phyloP scores from a whole-genome alignment of 2,329 filamentous ascomycete species.

The Madurella mycetomatis region DNA sequence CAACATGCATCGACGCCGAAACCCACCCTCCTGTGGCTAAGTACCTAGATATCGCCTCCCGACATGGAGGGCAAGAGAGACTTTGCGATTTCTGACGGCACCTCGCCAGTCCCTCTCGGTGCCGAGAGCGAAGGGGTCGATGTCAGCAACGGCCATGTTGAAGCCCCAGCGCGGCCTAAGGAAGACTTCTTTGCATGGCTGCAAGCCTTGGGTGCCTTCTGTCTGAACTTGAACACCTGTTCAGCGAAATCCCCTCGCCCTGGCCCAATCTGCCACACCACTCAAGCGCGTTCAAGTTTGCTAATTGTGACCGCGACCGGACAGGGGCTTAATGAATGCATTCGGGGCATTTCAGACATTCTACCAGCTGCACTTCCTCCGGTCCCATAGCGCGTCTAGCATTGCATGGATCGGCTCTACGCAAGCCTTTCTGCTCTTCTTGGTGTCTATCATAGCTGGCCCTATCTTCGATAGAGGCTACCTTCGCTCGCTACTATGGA shows the following conservation, averaged over 20 bases:
- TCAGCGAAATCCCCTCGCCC: neutral
- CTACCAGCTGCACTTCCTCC: conserved; percentile 40
- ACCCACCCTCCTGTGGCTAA: neutral
- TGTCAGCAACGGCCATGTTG: neutral
- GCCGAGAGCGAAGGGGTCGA: neutral
- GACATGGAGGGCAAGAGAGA: neutral
- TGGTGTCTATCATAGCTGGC: conserved; percentile 46
- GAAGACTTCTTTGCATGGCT: conserved; percentile 53
- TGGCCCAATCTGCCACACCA: neutral
- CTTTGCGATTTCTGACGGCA: neutral
- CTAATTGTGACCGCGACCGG: neutral
- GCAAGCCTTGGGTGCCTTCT: conserved; percentile 48
- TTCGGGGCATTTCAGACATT: conserved; percentile 52
- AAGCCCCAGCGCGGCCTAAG: conserved; percentile 25
- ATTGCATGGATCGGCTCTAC: conserved; percentile 52
- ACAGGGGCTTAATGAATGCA: conserved; percentile 44
- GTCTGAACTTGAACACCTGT: conserved; percentile 56
- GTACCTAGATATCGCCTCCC: neutral
- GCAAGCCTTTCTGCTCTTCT: conserved; percentile 48
- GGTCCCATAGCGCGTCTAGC: conserved; percentile 34
- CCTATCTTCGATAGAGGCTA: conserved; percentile 48
- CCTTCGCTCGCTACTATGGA: conserved; percentile 38
- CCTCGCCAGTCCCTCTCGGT: neutral
- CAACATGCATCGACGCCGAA: neutral
- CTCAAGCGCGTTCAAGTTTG: neutral